phyloP scores from a whole-genome alignment of 768 basidiomycete species.

The Calocybe cyanea region DNA sequence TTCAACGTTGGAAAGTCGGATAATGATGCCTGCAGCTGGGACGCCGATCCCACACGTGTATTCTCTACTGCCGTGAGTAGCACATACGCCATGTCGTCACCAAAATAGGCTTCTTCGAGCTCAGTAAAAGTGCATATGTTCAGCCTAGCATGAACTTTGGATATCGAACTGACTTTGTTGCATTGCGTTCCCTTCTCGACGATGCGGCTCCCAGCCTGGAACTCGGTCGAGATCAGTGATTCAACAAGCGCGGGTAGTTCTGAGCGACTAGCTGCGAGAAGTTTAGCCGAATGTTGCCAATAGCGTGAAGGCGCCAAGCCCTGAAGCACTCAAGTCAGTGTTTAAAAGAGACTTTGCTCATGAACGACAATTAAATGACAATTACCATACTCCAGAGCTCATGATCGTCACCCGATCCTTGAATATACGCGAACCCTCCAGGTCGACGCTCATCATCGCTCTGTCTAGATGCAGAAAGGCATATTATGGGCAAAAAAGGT shows the following conservation, averaged over 20 bases:
- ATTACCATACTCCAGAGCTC: constrained; percentile 81
- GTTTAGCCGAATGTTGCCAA: constrained; percentile 7
- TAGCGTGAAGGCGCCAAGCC: constrained; percentile 12
- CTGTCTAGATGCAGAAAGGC: constrained; percentile 81
- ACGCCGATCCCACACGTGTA: neutral
- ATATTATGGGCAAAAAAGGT: constrained; percentile 70
- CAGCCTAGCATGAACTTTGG: constrained; percentile 11
- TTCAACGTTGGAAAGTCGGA: neutral
- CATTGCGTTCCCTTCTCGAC: constrained; percentile 32
- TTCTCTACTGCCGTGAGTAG: constrained; percentile 4
- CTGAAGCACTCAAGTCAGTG: too few species aligned
- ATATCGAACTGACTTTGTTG: constrained; percentile 5
- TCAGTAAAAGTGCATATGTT: constrained; percentile 12
- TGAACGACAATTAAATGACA: neutral
- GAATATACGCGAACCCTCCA: constrained; percentile 81
- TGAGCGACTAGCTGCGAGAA: constrained; percentile 31
- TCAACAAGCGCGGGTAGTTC: constrained; percentile 47
- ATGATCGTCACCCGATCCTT: constrained; percentile 94
- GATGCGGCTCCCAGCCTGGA: neutral
- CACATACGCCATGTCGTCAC: constrained; percentile 7
- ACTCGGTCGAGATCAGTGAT: constrained; percentile 19
- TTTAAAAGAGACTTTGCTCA: neutral
- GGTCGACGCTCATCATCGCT: constrained; percentile 55
- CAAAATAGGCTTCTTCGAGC: neutral
- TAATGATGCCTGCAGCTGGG: neutral